These are phyloP conservation scores for Neopestalotiopsis rosae DNA, from an alignment of 2,329 filamentous ascomycete genomes.

Conservation along the genomic window DNA sequence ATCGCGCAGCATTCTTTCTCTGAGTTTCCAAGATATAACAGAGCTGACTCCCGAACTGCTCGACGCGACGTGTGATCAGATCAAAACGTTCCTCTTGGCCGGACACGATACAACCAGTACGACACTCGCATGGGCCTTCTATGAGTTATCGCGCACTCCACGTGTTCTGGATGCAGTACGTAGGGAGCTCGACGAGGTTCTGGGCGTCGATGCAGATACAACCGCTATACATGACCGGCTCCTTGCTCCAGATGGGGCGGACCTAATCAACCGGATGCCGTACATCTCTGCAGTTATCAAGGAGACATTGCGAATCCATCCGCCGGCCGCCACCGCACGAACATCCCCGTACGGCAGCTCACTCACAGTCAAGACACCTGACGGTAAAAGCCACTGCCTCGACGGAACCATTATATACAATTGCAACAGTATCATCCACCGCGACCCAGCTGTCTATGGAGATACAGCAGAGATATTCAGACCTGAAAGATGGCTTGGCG, in stretches of 20 bases:
- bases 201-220: background rate
- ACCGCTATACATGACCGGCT: background rate
- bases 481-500: conserved; percentile 45
- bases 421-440: conserved; percentile 39
- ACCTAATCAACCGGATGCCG: conserved; percentile 38
- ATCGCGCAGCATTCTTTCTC: too few species aligned
- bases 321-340: conserved; percentile 39
- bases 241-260: conserved; percentile 25
- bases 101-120: background rate
- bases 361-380: conserved; percentile 34
- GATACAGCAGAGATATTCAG: conserved; percentile 40
- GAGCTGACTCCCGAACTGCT: too few species aligned
- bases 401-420: conserved; percentile 43
- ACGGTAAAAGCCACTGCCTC: conserved; percentile 33
- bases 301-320: conserved; percentile 41
- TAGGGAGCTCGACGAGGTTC: background rate
- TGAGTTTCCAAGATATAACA: too few species aligned
- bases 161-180: background rate
- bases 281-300: conserved; percentile 45
- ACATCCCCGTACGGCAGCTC: conserved; percentile 29
- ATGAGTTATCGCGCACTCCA: background rate
- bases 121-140: background rate
- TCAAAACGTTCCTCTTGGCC: too few species aligned
- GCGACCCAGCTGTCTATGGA: conserved; percentile 40
- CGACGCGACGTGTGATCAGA: too few species aligned